These are phyloP conservation scores for Chytriomyces sp. DNA, from an alignment of 192 early-diverging fungal species.

Conservation along the genomic window DNA sequence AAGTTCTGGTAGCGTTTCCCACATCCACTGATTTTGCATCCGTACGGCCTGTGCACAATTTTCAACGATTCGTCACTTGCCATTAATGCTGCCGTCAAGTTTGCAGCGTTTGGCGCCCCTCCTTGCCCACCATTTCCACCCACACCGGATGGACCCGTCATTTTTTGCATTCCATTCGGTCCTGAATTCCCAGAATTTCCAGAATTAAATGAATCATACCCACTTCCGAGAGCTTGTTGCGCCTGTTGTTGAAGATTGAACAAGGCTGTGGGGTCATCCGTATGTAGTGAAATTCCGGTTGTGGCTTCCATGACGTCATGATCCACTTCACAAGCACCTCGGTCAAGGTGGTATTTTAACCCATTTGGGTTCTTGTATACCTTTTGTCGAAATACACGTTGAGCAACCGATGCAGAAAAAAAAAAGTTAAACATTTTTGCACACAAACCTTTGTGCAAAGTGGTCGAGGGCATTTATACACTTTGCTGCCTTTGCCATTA, in stretches of 20 bases:
- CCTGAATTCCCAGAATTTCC: background rate
- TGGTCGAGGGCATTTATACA: constrained; percentile 37
- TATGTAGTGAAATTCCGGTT: constrained; percentile 33
- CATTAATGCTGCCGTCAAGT: constrained; percentile 25
- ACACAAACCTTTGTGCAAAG: constrained; percentile 34
- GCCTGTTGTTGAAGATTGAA: constrained; percentile 36
- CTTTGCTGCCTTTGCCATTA: constrained; percentile 31
- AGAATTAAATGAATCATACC: constrained; percentile 16
- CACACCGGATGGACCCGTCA: background rate
- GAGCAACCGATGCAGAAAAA: background rate
- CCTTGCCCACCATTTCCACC: background rate
- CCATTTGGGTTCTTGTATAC: constrained; percentile 98
- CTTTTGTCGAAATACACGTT: constrained; percentile 38
- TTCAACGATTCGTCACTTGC: constrained; percentile 37
- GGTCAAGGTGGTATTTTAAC: constrained; percentile 95
- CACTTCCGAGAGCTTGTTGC: constrained; percentile 27
- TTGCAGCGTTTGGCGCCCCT: background rate
- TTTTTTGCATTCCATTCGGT: background rate
- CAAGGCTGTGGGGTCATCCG: constrained; percentile 31
- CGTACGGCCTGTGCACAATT: constrained; percentile 43
- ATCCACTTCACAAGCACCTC: constrained; percentile 64
- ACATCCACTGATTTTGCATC: constrained; percentile 60
- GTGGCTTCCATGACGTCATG: constrained; percentile 37
- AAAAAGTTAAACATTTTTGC: background rate
- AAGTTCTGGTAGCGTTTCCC: constrained; percentile 96